These are phyloP conservation scores for Schwanniomyces yamadae DNA, from an alignment of 805 yeast genomes.

Conservation along the genomic window DNA sequence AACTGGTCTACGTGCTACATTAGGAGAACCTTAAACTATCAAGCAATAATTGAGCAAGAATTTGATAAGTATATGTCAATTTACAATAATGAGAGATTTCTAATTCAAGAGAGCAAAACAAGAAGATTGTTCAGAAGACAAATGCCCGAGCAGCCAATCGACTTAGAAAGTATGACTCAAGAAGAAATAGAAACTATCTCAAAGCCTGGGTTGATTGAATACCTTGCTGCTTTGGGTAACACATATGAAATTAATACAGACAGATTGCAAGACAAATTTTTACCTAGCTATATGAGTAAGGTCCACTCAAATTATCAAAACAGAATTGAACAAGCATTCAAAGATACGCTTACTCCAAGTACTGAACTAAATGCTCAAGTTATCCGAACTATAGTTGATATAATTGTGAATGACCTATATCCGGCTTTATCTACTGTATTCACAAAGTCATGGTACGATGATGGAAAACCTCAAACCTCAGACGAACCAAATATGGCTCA, in stretches of 20 bases:
- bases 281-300: constrained; percentile 58
- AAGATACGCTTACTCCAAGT: constrained; percentile 54
- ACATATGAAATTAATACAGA: constrained; percentile 79
- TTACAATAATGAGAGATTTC: constrained; percentile 38
- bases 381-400: constrained; percentile 63
- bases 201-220: constrained; percentile 74
- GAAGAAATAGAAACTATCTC: constrained; percentile 38
- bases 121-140: constrained; percentile 33
- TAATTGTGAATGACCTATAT: constrained; percentile 70
- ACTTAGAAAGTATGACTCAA: constrained; percentile 39
- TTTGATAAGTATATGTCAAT: constrained; percentile 39
- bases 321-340: constrained; percentile 35
- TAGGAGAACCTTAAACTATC: constrained; percentile 65
- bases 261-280: constrained; percentile 62
- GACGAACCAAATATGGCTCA: constrained; percentile 48
- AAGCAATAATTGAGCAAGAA: constrained; percentile 48
- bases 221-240: constrained; percentile 78
- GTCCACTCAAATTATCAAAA: constrained; percentile 48
- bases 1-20: constrained; percentile 63
- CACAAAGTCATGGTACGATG: constrained; percentile 69
- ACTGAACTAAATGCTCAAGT: constrained; percentile 78
- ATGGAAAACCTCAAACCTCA: constrained; percentile 25
- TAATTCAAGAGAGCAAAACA: constrained; percentile 45
- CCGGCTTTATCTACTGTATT: constrained; percentile 62
- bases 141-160: constrained; percentile 17